Evolutionary conservation across 2,329 filamentous ascomycete species (phyloP).

Genomic region (Amauroascus niger): DNA sequence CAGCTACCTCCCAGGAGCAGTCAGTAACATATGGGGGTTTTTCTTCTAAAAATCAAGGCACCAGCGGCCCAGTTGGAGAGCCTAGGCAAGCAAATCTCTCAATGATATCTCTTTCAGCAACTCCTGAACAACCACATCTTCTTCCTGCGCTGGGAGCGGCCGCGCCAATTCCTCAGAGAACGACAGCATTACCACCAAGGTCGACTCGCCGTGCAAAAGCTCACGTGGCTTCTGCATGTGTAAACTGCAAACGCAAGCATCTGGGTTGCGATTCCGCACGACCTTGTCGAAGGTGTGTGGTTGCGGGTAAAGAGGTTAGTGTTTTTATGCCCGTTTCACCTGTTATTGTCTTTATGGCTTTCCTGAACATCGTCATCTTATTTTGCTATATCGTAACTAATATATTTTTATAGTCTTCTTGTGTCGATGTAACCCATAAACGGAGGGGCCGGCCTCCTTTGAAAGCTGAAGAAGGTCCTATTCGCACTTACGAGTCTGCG

Average conservation of each 20-base stretch:
- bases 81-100: slow-evolving; percentile 3
- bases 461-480: slow-evolving; percentile 23
- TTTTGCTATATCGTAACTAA: background rate
- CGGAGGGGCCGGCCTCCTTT: slow-evolving; percentile 28
- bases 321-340: background rate
- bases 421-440: slow-evolving; percentile 31
- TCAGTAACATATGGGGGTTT: background rate
- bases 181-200: slow-evolving; percentile 20
- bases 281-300: slow-evolving; percentile 30
- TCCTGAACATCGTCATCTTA: too few species aligned
- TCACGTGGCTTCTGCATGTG: slow-evolving; percentile 32
- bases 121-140: slow-evolving; percentile 12
- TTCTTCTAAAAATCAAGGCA: slow-evolving; percentile 4
- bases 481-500: slow-evolving; percentile 15
- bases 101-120: background rate
- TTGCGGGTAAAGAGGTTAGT: slow-evolving; percentile 31
- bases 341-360: too few species aligned
- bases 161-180: slow-evolving; percentile 13
- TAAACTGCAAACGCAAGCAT: slow-evolving; percentile 35
- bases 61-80: slow-evolving; percentile 1
- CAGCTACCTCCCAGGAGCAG: background rate
- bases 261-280: slow-evolving; percentile 30
- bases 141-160: slow-evolving; percentile 13
- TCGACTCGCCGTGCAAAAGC: slow-evolving; percentile 30
- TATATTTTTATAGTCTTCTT: slow-evolving; percentile 21